Evolutionary conservation across 2,329 filamentous ascomycete species (phyloP), one percentile per base, ranked within the genome.

Genomic region (Pleochaeta shiraiana): DNA sequence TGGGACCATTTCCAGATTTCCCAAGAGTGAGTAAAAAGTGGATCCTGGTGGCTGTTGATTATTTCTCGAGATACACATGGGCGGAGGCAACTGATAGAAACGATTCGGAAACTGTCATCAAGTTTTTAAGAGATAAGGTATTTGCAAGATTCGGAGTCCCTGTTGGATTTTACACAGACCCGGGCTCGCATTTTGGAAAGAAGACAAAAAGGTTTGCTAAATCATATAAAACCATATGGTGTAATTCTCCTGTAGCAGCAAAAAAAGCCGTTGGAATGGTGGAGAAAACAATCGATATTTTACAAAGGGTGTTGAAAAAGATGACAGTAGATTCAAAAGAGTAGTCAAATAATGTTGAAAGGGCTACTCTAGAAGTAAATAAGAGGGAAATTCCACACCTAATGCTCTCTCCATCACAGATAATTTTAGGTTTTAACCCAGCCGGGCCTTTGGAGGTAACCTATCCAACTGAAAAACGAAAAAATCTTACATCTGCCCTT

Each of bases 11-110:
- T 24, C 61, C 61, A n/a, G 21, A 21, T 11, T n/a, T 21, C 21
- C 4, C n/a, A n/a, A 21, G 24, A 7, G 19, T 30, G 37, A 21
- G 50, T 16, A 16, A 37, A 21, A 6, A 37, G 21, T 65, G 28
- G 21, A 28, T 65, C 4, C 55, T 65, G 4, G 30, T 65, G 11
- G 26, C 37, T 2, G 30, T 65, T 28, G 64, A 65, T 53, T 62
- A 65, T 28, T 62, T 65, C 37, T 47, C 53, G 1, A 12, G 60
- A 9, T 65, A 63, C 28, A 33, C 59, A 24, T 65, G 45, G 64
- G 34, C 45, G 1, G 43, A 63, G 7, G 39, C 64, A 24, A 55
- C 24, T 11, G 16, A 34, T n/a, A 57, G 14, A 6, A 30, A 34
- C n/a, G 28, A 62, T 14, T 65, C 45, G 2, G 24, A 63, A 12